These are phyloP conservation scores for Mercurialis annua DNA, from an alignment of 345 rosid species.

Conservation along the genomic window DNA sequence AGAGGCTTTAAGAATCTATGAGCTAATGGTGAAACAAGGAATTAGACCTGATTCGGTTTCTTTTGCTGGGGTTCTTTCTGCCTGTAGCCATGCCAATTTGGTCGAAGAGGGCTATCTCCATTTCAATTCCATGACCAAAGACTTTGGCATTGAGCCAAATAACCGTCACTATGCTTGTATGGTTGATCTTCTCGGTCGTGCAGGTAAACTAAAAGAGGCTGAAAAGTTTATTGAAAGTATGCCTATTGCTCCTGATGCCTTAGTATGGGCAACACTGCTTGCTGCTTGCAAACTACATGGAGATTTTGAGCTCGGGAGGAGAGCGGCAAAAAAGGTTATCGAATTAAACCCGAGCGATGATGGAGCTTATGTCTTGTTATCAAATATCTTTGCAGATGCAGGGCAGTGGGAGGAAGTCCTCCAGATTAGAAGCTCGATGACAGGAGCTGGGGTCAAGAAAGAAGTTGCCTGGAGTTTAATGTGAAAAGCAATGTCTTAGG, in stretches of 20 bases:
- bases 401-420: slow-evolving; percentile 76
- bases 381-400: slow-evolving; percentile 67
- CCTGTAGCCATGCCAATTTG: slow-evolving; percentile 72
- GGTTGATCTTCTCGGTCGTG: slow-evolving; percentile 80
- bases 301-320: slow-evolving; percentile 60
- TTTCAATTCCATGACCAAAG: slow-evolving; percentile 58
- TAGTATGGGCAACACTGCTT: slow-evolving; percentile 75
- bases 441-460: slow-evolving; percentile 49
- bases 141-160: slow-evolving; percentile 55
- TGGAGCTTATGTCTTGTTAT: slow-evolving; percentile 66
- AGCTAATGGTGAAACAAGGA: slow-evolving; percentile 46
- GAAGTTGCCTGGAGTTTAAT: slow-evolving; percentile 64
- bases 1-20: slow-evolving; percentile 54
- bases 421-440: slow-evolving; percentile 56
- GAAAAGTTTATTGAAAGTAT: slow-evolving; percentile 52
- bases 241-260: slow-evolving; percentile 59
- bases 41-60: slow-evolving; percentile 64
- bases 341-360: slow-evolving; percentile 51
- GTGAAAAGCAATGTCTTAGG: not conserved
- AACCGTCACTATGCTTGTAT: slow-evolving; percentile 65
- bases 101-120: slow-evolving; percentile 61
- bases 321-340: slow-evolving; percentile 55
- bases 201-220: slow-evolving; percentile 72
- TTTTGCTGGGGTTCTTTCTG: slow-evolving; percentile 58
- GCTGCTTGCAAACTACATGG: slow-evolving; percentile 77